phyloP scores from a whole-genome alignment of 805 yeast species.

The Cyberlindnera xishuangbannaensis region DNA sequence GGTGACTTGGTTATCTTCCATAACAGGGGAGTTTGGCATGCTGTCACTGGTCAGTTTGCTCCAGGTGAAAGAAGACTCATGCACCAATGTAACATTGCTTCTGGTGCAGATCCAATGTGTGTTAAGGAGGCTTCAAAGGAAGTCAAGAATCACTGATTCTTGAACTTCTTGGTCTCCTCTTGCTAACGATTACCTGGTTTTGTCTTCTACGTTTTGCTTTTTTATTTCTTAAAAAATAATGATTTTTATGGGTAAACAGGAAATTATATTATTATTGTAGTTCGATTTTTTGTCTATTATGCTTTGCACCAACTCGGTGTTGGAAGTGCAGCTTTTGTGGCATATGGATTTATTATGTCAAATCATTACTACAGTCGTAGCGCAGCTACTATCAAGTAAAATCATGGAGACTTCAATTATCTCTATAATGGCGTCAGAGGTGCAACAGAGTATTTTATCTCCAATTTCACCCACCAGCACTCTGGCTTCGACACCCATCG shows the following conservation, averaged over 20 bases:
- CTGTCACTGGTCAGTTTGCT: conserved; percentile 85
- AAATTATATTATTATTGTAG: neutral
- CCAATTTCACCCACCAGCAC: no score
- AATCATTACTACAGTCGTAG: no score
- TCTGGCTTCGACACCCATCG: no score
- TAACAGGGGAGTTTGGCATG: conserved; percentile 88
- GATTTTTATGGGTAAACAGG: neutral
- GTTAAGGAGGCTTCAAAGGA: conserved; percentile 13
- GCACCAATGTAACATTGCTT: conserved; percentile 93
- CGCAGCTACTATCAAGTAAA: no score
- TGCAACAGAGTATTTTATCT: no score
- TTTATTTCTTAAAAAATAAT: no score
- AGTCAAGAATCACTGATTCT: conserved; percentile 2
- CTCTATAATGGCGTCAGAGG: no score
- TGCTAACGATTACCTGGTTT: neutral
- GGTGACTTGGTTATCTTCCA: conserved; percentile 85
- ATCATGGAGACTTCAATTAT: no score
- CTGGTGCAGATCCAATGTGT: conserved; percentile 60
- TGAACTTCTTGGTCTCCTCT: neutral
- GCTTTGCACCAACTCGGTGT: neutral
- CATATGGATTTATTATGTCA: no score
- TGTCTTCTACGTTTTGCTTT: neutral
- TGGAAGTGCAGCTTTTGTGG: no score
- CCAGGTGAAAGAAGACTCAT: conserved; percentile 74
- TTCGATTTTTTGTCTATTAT: neutral